Base-by-base conservation (phyloP, 164 flowering plant genomes). In the Nelumbo lutea region DNA sequence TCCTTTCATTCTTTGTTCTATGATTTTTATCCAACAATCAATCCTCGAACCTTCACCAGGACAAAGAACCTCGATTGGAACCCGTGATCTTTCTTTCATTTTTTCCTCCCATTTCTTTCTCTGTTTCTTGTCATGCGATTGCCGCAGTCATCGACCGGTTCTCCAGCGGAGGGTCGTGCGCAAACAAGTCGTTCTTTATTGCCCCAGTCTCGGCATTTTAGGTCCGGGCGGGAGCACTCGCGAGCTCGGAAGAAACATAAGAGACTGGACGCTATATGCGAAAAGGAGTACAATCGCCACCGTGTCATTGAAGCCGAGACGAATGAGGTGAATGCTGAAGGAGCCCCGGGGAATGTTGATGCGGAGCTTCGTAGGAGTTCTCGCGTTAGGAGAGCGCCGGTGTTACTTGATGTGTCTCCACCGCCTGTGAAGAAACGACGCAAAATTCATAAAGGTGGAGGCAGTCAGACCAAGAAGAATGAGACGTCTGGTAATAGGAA, bases 201-300 rank as follows among this genome's bases (percentile, higher is more conserved):
- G 39, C 38, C 53, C 40, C 42, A 11, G 6, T 41, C 66, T 39
- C 71, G 55, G 62, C 53, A 42, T 40, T 39, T 42, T 53, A 48
- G 27, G 5, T 67, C 62, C 9, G 72, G 61, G 50, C 11, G 70
- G 8, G 67, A 73, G 46, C 61, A 64, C 13, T 68, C 73, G 65
- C 73, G 87, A 75, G 70, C 77, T 48, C 78, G 80, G 70, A 90
- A 82, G 82, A 91, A 86, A 81, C 90, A 83, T 71, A 95, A 92
- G 78, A 81, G 84, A 67, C 86, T 91, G 6, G 97, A 90, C 59
- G 90, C 91, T 1, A 88, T 91, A 42, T 82, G 88, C 27, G 98
- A 94, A 40, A 68, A 80, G 64, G 80, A 64, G 50, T 92, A 81
- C 70, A 83, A 59, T 64, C 73, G 70, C 63, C 85, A 85, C 70